Percentiles rank a stretch among this genome's conserved stretches.
These are phyloP conservation scores for Mycena amicta DNA, from an alignment of 768 basidiomycete species.

Conservation along the genomic window DNA sequence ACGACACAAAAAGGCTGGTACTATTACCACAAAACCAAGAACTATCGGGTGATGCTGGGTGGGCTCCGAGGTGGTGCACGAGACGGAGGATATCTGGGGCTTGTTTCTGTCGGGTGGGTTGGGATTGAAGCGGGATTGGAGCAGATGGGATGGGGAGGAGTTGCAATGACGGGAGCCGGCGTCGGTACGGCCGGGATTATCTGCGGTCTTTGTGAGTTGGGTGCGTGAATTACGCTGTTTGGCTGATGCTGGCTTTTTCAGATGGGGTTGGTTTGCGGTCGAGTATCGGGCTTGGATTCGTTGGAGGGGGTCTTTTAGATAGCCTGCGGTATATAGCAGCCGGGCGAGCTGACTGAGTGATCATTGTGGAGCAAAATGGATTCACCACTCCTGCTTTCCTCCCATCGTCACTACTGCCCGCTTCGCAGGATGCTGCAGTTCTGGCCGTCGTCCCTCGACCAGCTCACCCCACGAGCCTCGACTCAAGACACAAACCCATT, in stretches of 20 bases:
- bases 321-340: conserved; percentile 41
- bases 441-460: conserved; percentile 62
- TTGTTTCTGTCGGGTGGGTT: conserved; percentile 44
- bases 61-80: conserved; percentile 67
- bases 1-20: conserved; percentile 91
- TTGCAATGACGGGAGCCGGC: conserved; percentile 62
- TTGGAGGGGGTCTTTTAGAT: conserved; percentile 58
- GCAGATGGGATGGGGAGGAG: conserved; percentile 38
- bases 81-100: conserved; percentile 54
- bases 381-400: conserved; percentile 19
- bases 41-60: conserved; percentile 79
- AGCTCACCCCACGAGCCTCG: conserved; percentile 60
- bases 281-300: conserved; percentile 55
- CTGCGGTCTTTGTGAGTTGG: conserved; percentile 54
- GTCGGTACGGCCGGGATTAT: conserved; percentile 64
- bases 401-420: conserved; percentile 2
- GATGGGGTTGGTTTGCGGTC: conserved; percentile 60
- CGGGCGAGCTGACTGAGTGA: conserved; percentile 25
- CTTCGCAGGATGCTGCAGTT: conserved; percentile 60
- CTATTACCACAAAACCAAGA: conserved; percentile 95
- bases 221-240: conserved; percentile 6
- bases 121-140: conserved; percentile 45
- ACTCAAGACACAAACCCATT: conserved; percentile 60
- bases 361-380: conserved; percentile 4
- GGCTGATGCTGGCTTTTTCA: conserved; percentile 30